A percentile compares a stretch with the other conserved stretches of the same genome.
These are phyloP conservation scores for Trichosporon coremiiforme DNA, from an alignment of 1,284 basidiomycete genomes.

Conservation along the genomic window DNA sequence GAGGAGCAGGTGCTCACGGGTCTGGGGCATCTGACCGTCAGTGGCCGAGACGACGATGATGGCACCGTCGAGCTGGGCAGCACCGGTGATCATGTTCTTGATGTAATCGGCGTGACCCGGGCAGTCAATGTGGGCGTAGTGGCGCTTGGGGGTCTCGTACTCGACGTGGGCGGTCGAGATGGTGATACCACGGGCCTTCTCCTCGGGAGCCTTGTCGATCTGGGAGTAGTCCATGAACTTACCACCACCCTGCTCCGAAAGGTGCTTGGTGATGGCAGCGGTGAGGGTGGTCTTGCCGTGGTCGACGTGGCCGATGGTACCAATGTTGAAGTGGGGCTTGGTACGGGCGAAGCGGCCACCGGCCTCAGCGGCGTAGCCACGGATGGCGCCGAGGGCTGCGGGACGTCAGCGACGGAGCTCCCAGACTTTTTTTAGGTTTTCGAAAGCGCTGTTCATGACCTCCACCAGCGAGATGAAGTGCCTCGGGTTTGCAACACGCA, in stretches of 20 bases:
- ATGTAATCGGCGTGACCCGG: constrained; percentile 70
- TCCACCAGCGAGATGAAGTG: neutral
- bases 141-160: constrained; percentile 88
- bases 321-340: constrained; percentile 97
- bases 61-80: constrained; percentile 97
- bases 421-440: neutral
- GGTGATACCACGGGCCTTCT: constrained; percentile 99
- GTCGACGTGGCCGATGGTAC: constrained; percentile 90
- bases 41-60: constrained; percentile 98
- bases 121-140: constrained; percentile 99
- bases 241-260: constrained; percentile 77
- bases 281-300: constrained; percentile 96
- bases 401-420: neutral
- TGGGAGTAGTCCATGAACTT: constrained; percentile 97
- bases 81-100: constrained; percentile 99
- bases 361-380: constrained; percentile 64
- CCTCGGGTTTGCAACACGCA: neutral
- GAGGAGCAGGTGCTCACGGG: constrained; percentile 94
- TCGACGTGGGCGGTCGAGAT: constrained; percentile 89
- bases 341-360: constrained; percentile 72
- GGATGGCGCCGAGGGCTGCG: constrained; percentile 30
- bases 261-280: constrained; percentile 96
- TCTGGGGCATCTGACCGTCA: constrained; percentile 99
- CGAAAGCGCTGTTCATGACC: neutral
- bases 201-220: constrained; percentile 99